Conservation (phyloP, 495 filamentous ascomycete genomes). For the Hypoxylon rickii region DNA sequence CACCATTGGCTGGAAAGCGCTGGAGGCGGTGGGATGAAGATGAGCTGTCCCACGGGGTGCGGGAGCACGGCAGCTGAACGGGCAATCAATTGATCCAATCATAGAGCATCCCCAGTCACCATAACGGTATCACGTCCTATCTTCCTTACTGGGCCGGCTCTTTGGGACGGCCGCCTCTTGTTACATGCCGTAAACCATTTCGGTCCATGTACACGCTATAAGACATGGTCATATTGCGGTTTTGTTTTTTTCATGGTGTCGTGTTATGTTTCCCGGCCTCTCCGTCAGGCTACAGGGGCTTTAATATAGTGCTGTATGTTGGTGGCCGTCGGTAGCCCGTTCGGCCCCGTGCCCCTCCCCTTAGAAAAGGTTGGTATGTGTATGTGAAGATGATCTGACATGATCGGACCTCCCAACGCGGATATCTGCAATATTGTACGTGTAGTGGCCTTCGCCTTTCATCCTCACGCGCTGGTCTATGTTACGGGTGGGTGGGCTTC, state of each 20-base stretch:
- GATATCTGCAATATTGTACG: conserved; percentile 6
- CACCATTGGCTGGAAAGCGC: conserved; percentile 23
- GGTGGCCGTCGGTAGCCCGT: conserved; percentile 27
- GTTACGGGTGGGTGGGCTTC: too few relatives aligned
- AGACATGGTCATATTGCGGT: conserved; percentile 8
- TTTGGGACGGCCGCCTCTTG: conserved; percentile 26
- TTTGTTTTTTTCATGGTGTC: conserved; percentile 10
- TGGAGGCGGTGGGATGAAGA: conserved; percentile 30
- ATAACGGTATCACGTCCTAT: conserved; percentile 29
- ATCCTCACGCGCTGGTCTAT: too few relatives aligned
- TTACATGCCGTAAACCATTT: conserved; percentile 23
- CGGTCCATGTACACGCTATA: conserved; percentile 10
- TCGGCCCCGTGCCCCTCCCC: conserved; percentile 21
- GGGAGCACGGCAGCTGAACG: conserved; percentile 34
- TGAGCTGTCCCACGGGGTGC: conserved; percentile 36
- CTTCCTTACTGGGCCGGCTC: conserved; percentile 25
- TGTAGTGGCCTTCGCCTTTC: conserved; percentile 19
- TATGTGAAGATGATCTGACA: conserved; percentile 34
- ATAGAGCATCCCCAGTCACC: conserved; percentile 17
- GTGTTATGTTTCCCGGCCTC: conserved; percentile 13
- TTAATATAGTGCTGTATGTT: conserved; percentile 21
- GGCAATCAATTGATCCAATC: conserved; percentile 34
- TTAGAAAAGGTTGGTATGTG: conserved; percentile 5
- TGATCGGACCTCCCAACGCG: conserved; percentile 23
- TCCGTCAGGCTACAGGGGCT: conserved; percentile 7